phyloP scores from a whole-genome alignment of 75 land plant genomes.

The Larix kaempferi region DNA sequence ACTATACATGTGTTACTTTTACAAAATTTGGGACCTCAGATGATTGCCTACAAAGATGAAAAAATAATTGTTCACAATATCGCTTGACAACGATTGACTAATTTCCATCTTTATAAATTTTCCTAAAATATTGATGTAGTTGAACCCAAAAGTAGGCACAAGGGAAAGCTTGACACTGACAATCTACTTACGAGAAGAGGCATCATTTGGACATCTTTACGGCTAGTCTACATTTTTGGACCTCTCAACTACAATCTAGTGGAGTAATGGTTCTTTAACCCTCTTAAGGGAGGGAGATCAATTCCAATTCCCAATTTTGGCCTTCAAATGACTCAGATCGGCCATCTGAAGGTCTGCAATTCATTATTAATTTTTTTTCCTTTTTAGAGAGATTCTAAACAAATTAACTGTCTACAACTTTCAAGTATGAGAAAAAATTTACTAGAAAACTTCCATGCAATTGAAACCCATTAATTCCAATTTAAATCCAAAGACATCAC shows the following conservation, averaged over 20 bases:
- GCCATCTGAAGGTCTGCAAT: constrained; percentile 90
- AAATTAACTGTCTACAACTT: no score
- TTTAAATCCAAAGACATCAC: background rate
- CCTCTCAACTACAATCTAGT: constrained; percentile 97
- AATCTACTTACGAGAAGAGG: constrained; percentile 62
- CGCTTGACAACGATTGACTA: background rate
- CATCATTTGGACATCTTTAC: constrained; percentile 85
- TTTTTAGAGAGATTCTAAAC: background rate
- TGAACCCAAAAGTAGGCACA: no score
- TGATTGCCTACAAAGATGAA: background rate
- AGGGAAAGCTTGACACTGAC: constrained; percentile 97
- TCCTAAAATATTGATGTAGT: no score
- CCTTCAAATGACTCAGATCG: constrained; percentile 95
- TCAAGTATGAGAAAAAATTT: no score
- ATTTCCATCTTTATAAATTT: constrained; percentile 12
- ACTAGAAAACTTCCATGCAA: no score
- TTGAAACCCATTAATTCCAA: background rate
- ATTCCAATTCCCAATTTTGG: constrained; percentile 98
- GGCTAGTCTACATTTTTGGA: constrained; percentile 97
- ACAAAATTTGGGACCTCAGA: background rate
- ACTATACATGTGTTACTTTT: no score
- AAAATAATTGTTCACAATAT: background rate
- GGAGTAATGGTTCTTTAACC: constrained; percentile 99
- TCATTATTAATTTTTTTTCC: background rate
- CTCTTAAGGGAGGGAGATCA: constrained; percentile 92